These are phyloP conservation scores for Rubroboletus pulcherrimus DNA, from an alignment of 768 basidiomycete genomes.

Conservation along the genomic window DNA sequence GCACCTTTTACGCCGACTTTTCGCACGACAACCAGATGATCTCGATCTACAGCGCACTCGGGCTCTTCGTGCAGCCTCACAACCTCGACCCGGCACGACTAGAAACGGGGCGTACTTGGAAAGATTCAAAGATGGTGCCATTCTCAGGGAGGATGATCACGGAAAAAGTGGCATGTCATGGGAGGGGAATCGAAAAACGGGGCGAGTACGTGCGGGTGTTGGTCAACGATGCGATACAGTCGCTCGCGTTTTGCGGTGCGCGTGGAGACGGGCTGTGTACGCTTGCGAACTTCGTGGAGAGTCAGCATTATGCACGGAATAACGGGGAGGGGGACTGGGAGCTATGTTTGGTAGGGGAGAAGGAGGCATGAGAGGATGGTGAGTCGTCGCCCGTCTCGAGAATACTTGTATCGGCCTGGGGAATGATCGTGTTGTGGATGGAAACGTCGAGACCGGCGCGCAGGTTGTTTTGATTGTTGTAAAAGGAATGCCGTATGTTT, in stretches of 20 bases:
- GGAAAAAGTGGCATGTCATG: conserved; percentile 55
- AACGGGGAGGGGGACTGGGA: conserved; percentile 69
- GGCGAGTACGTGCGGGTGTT: conserved; percentile 61
- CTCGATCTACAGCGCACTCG: conserved; percentile 59
- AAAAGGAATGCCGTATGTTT: background rate
- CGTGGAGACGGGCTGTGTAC: conserved; percentile 53
- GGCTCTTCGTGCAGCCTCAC: conserved; percentile 45
- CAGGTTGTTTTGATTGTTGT: background rate
- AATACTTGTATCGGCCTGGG: background rate
- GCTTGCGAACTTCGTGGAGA: conserved; percentile 59
- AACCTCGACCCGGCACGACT: conserved; percentile 6
- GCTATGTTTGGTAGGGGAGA: conserved; percentile 40
- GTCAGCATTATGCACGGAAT: conserved; percentile 62
- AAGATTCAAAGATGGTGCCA: conserved; percentile 56
- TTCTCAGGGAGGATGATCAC: conserved; percentile 70
- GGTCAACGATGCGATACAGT: conserved; percentile 68
- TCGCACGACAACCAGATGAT: conserved; percentile 83
- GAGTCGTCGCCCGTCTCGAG: background rate
- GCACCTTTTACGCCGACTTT: conserved; percentile 72
- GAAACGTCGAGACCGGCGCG: background rate
- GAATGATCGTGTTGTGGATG: too few relatives aligned
- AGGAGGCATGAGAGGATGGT: background rate
- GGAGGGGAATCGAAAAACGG: background rate
- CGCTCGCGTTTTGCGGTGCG: conserved; percentile 55
- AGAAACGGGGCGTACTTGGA: conserved; percentile 42